Percentiles rank a stretch among this genome's conserved stretches.
phyloP scores from a whole-genome alignment of 2,329 filamentous ascomycete genomes.

The Talaromyces sp. region DNA sequence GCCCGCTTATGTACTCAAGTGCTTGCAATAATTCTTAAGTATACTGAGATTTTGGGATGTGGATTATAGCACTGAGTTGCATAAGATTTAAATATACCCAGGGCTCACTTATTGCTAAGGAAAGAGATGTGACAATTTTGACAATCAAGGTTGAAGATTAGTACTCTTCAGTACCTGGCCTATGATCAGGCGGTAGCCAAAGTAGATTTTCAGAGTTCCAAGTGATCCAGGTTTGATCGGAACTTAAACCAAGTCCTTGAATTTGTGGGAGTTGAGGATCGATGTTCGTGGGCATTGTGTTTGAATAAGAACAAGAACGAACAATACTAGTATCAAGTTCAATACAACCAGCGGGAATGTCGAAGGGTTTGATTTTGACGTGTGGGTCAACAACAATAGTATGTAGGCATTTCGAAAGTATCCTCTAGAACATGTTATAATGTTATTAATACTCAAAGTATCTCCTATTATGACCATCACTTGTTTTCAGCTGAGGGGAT shows the following conservation, averaged over 20 bases:
- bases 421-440: too few relatives aligned
- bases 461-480: too few relatives aligned
- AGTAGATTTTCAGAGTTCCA: slow-evolving; percentile 8
- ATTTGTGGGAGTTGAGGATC: neutral
- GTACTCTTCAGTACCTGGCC: neutral
- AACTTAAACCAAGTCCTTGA: slow-evolving; percentile 2
- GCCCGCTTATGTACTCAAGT: too few relatives aligned
- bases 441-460: too few relatives aligned
- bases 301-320: neutral
- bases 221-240: slow-evolving; percentile 7
- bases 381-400: neutral
- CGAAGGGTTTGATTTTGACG: neutral
- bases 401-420: neutral
- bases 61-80: too few relatives aligned
- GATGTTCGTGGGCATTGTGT: neutral
- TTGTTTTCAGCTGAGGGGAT: too few relatives aligned
- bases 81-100: too few relatives aligned
- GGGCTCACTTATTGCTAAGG: neutral
- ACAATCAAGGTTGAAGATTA: neutral
- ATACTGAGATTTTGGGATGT: too few relatives aligned
- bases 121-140: neutral
- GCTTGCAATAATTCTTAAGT: too few relatives aligned
- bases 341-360: neutral
- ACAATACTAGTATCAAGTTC: neutral
- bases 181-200: slow-evolving; percentile 7